Base-by-base conservation (phyloP, 2,329 filamentous ascomycete genomes). In the Pseudopyricularia cyperi region DNA sequence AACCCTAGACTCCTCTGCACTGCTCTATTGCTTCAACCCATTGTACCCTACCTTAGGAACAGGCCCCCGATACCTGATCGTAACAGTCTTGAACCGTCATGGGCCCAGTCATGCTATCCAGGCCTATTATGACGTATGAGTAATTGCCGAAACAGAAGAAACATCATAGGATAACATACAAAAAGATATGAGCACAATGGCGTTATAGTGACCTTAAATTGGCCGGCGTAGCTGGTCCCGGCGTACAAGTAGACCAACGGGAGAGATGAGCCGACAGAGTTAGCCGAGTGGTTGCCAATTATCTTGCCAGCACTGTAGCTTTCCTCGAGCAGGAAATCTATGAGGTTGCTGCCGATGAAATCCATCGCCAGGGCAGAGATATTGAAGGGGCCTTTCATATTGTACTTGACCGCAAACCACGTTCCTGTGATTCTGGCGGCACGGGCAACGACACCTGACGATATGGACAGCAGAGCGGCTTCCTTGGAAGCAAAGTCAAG, bases 21-120 rank as follows among this genome's bases (percentile, higher is more conserved):
- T n/a, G n/a, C n/a, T n/a, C n/a, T n/a, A n/a, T n/a, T n/a, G n/a
- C n/a, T n/a, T n/a, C n/a, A n/a, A n/a, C n/a, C n/a, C n/a, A n/a
- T n/a, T n/a, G n/a, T n/a, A n/a, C n/a, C n/a, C n/a, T n/a, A n/a
- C n/a, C n/a, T n/a, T n/a, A n/a, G n/a, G n/a, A n/a, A n/a, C n/a
- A n/a, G n/a, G n/a, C n/a, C n/a, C n/a, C n/a, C n/a, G n/a, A n/a
- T n/a, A n/a, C n/a, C n/a, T n/a, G n/a, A n/a, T n/a, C n/a, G n/a
- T n/a, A n/a, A n/a, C n/a, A n/a, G n/a, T n/a, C n/a, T n/a, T 73
- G 72, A 64, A 80, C 79, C 3, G 75, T 78, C 59, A 78, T 72
- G 1, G 76, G 76, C 0, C 76, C 75, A 55, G 79, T 78, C 52
- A 79, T 74, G 60, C 77, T 80, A 15, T 74, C 75, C 4, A 70